phyloP scores from a whole-genome alignment of 805 yeast genomes.

The Zygoascus flipseniorum region DNA sequence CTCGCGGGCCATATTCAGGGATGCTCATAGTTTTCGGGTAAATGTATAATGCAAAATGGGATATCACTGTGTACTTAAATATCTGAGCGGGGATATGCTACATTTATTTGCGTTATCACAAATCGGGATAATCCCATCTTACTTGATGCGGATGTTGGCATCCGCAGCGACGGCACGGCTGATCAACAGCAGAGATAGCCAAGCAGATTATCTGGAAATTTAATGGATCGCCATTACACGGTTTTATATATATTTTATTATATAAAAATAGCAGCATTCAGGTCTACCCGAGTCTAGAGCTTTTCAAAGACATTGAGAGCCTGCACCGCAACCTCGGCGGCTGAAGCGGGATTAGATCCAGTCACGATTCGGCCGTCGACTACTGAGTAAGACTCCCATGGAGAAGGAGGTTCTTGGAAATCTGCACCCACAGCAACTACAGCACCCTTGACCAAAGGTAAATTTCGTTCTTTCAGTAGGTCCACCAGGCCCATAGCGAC shows the following conservation, averaged over 20 bases:
- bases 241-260: too few relatives aligned
- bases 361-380: conserved; percentile 52
- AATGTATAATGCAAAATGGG: not conserved
- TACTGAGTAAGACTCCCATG: conserved; percentile 44
- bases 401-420: conserved; percentile 42
- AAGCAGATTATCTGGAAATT: too few relatives aligned
- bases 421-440: conserved; percentile 36
- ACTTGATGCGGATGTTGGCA: too few relatives aligned
- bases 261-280: too few relatives aligned
- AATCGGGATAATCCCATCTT: too few relatives aligned
- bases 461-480: conserved; percentile 23
- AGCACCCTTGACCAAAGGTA: conserved; percentile 33
- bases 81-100: too few relatives aligned
- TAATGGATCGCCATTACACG: too few relatives aligned
- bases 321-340: conserved; percentile 11
- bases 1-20: conserved; percentile 18
- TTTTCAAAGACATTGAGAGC: conserved; percentile 1
- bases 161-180: too few relatives aligned
- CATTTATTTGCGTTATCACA: too few relatives aligned
- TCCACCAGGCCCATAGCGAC: conserved; percentile 23
- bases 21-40: conserved; percentile 9
- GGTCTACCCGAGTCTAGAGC: not conserved
- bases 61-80: too few relatives aligned
- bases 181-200: too few relatives aligned
- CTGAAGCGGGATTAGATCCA: conserved; percentile 53